Evolutionary conservation across 2,329 filamentous ascomycete species (phyloP), one percentile per base, ranked within the genome.

Genomic region (Trichoderma guizhouense): DNA sequence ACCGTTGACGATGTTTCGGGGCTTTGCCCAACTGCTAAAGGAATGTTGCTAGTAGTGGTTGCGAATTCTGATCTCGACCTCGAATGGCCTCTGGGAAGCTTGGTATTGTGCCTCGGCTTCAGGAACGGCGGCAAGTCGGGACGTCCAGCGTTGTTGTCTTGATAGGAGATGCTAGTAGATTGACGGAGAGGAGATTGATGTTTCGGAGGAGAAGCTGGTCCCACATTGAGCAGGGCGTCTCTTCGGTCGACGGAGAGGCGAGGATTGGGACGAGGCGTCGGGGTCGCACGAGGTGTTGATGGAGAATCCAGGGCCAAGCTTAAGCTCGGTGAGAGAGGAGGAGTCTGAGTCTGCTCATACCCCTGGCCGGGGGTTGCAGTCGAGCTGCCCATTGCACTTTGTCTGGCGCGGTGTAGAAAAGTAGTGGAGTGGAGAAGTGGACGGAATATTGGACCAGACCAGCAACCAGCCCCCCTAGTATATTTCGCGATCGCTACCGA

Each of bases 101-200:
- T 58, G 53, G 69, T 15, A 51, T 65, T 53, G n/a, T 58, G 69
- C 66, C 66, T 69, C 66, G 66, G 66, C 66, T 69, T 69, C 66
- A 69, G 26, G 62, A 62, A 69, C 43, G 30, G 57, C 55, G 66
- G 43, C 55, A 53, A 62, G 55, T 69, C 57, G 24, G 66, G 36
- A 58, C 55, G 66, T 51, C 55, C 55, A 47, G 65, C 62, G 53
- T 66, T 69, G 53, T 66, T 69, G 69, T 79, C 75, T 63, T 72
- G 74, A 61, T 77, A 74, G 60, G 76, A 78, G 60, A 78, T 72
- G 8, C 77, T 78, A 57, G 79, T 74, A 51, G 79, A 79, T 62
- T 80, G 75, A 51, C 79, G 78, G 71, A 80, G 75, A 64, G 79
- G 78, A 47, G 79, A 80, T 14, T 77, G 77, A 30, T 76, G 75